Conservation (phyloP, 1,284 basidiomycete genomes). For the Malassezia globosa region DNA sequence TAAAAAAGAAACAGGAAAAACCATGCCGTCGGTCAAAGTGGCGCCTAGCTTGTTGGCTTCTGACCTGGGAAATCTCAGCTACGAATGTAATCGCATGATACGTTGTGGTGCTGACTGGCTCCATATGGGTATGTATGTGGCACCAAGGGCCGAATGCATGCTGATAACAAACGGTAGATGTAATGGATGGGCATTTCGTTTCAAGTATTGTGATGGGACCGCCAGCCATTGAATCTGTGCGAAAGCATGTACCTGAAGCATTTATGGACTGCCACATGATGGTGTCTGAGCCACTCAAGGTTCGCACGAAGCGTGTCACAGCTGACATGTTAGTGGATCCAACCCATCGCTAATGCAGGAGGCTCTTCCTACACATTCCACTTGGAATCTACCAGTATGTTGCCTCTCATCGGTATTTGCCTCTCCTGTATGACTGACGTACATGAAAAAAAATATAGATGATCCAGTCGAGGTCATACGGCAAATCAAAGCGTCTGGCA, state of each 20-base stretch:
- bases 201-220: conserved; percentile 70
- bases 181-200: conserved; percentile 70
- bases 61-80: conserved; percentile 43
- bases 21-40: conserved; percentile 40
- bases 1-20: too few species aligned
- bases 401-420: conserved; percentile 1
- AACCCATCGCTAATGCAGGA: conserved; percentile 87
- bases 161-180: conserved; percentile 70
- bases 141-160: too few species aligned
- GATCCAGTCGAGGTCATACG: conserved; percentile 43
- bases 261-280: conserved; percentile 99
- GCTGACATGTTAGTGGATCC: conserved; percentile 64
- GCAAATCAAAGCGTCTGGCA: conserved; percentile 41
- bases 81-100: conserved; percentile 44
- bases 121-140: conserved; percentile 54
- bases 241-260: conserved; percentile 77
- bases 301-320: conserved; percentile 42
- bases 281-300: conserved; percentile 85
- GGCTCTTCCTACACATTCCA: conserved; percentile 95
- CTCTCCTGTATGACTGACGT: too few species aligned
- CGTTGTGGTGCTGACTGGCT: conserved; percentile 45
- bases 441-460: too few species aligned
- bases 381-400: conserved; percentile 70
- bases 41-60: conserved; percentile 45
- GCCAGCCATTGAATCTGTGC: conserved; percentile 76